Percentiles rank a stretch among this genome's conserved stretches.
phyloP scores from a whole-genome alignment of 805 yeast species.

The Candida arabinofermentans region DNA sequence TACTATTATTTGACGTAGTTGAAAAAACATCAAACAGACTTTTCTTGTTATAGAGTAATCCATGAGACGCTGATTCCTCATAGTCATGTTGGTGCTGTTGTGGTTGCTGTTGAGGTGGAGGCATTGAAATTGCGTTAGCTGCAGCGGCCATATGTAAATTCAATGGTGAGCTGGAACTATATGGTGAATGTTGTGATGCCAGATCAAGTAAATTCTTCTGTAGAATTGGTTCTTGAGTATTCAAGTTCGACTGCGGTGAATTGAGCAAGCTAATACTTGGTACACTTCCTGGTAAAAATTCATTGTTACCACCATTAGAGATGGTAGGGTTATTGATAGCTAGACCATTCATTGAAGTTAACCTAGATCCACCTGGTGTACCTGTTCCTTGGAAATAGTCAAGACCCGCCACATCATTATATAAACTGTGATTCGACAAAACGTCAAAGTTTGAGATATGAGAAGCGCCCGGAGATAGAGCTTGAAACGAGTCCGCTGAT shows the following conservation, averaged over 20 bases:
- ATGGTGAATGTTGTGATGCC: slow-evolving; percentile 15
- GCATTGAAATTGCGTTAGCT: neutral
- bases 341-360: neutral
- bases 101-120: slow-evolving; percentile 6
- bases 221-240: neutral
- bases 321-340: neutral
- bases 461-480: slow-evolving; percentile 12
- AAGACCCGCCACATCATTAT: slow-evolving; percentile 6
- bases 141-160: slow-evolving; percentile 7
- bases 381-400: slow-evolving; percentile 5
- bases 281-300: slow-evolving; percentile 1
- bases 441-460: slow-evolving; percentile 15
- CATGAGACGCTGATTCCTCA: slow-evolving; percentile 10
- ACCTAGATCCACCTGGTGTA: slow-evolving; percentile 5
- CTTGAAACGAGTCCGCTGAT: slow-evolving; percentile 5
- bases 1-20: slow-evolving; percentile 14
- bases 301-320: neutral
- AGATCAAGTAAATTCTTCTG: slow-evolving; percentile 10
- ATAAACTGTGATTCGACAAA: slow-evolving; percentile 7
- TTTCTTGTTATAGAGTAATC: slow-evolving; percentile 9
- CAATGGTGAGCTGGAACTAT: slow-evolving; percentile 12
- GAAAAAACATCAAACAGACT: slow-evolving; percentile 19
- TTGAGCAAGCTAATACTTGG: slow-evolving; percentile 5
- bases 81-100: too few species aligned
- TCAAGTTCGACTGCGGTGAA: slow-evolving; percentile 2